These are phyloP conservation scores for Serendipita sp. DNA, from an alignment of 768 basidiomycete species.

Conservation along the genomic window DNA sequence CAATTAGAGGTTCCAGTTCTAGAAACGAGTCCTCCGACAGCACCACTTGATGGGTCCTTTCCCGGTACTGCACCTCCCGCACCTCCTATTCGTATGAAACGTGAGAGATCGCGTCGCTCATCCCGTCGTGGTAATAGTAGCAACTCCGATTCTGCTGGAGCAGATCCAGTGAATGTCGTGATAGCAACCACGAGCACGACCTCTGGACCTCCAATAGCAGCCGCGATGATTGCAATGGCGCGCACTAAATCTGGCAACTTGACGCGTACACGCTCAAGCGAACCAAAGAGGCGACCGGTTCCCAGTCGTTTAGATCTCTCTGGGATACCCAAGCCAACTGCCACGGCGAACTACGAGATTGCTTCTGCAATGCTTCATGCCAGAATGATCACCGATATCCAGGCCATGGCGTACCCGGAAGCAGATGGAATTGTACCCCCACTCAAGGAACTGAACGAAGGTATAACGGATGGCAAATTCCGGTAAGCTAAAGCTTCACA, in stretches of 20 bases:
- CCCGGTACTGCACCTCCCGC: background rate
- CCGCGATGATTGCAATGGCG: background rate
- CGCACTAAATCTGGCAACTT: background rate
- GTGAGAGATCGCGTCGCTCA: conserved; percentile 1
- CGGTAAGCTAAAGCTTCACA: background rate
- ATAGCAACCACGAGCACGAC: background rate
- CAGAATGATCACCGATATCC: background rate
- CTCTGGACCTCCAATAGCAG: background rate
- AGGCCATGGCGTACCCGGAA: background rate
- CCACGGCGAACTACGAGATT: background rate
- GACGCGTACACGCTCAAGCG: background rate
- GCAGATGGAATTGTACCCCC: background rate
- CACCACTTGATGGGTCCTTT: background rate
- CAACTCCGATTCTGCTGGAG: background rate
- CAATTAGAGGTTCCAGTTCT: background rate
- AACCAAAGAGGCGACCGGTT: background rate
- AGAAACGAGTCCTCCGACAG: conserved; percentile 3
- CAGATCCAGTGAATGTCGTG: background rate
- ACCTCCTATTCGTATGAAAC: background rate
- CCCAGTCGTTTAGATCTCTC: background rate
- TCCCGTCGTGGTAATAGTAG: conserved; percentile 1
- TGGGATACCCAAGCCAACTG: background rate
- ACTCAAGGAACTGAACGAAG: background rate
- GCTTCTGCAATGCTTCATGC: background rate
- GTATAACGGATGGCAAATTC: background rate